These are phyloP conservation scores for Phialophora verrucosa DNA, from an alignment of 2,329 filamentous ascomycete genomes.

Conservation along the genomic window DNA sequence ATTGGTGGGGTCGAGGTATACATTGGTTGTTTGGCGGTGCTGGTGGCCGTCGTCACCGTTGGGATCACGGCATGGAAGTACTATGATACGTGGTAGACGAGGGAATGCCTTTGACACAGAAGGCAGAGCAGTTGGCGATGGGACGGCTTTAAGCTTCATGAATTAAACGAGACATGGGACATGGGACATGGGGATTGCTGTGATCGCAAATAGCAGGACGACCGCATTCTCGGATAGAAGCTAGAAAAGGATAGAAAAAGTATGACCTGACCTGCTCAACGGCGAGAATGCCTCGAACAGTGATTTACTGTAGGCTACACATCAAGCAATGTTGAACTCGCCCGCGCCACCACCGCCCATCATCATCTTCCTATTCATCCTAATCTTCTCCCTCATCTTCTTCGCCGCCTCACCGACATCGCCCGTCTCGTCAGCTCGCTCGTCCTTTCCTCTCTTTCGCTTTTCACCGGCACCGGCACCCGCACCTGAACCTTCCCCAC, in stretches of 20 bases:
- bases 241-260: background rate
- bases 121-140: background rate
- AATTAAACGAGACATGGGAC: background rate
- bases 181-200: background rate
- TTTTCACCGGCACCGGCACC: constrained; percentile 40
- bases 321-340: constrained; percentile 64
- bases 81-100: background rate
- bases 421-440: constrained; percentile 24
- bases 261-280: background rate
- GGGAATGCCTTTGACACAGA: background rate
- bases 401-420: constrained; percentile 55
- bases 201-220: background rate
- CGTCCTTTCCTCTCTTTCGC: constrained; percentile 21
- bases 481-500: constrained; percentile 41
- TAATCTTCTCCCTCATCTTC: constrained; percentile 60
- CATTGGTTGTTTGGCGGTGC: background rate
- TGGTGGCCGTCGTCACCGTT: background rate
- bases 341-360: constrained; percentile 56
- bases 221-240: background rate
- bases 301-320: background rate
- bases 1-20: background rate
- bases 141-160: background rate
- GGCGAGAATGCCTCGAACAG: background rate
- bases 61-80: background rate
- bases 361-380: constrained; percentile 57